Conservation (phyloP, 2,329 filamentous ascomycete genomes). For the Penicillium psychrosexuale region DNA sequence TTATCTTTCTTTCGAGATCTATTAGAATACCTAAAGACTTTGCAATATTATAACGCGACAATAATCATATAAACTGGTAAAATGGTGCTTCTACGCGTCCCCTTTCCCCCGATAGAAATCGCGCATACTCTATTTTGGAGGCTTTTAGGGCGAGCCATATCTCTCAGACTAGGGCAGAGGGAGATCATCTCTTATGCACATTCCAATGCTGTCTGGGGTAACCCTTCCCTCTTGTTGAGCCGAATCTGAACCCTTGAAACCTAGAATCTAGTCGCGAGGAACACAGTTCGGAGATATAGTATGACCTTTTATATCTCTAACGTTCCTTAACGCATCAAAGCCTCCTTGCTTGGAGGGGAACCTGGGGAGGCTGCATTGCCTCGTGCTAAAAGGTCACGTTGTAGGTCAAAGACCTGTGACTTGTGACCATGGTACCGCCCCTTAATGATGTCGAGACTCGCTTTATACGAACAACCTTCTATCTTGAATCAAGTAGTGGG, state of each 20-base stretch:
- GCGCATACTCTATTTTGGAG: constrained; percentile 1
- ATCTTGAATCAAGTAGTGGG: too few species aligned
- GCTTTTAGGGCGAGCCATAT: not conserved
- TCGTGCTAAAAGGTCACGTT: constrained; percentile 3
- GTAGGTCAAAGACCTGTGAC: not conserved
- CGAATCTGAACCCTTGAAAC: not conserved
- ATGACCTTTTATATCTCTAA: not conserved
- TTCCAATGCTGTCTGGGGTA: constrained; percentile 5
- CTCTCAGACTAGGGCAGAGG: not conserved
- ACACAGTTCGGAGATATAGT: not conserved
- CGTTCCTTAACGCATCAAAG: not conserved
- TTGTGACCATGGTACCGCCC: not conserved
- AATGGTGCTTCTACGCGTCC: not conserved
- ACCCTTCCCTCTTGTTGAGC: not conserved
- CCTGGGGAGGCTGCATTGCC: constrained; percentile 4
- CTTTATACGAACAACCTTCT: not conserved
- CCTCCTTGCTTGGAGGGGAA: not conserved
- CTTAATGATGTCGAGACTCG: not conserved
- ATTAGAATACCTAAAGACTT: not conserved
- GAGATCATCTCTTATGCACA: not conserved
- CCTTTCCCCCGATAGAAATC: constrained; percentile 5
- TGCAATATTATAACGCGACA: not conserved
- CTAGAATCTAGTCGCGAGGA: not conserved
- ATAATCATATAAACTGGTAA: not conserved
- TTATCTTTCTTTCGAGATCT: not conserved